Evolutionary conservation across 768 basidiomycete genomes (phyloP).

Genomic region (Boletellus ananas): DNA sequence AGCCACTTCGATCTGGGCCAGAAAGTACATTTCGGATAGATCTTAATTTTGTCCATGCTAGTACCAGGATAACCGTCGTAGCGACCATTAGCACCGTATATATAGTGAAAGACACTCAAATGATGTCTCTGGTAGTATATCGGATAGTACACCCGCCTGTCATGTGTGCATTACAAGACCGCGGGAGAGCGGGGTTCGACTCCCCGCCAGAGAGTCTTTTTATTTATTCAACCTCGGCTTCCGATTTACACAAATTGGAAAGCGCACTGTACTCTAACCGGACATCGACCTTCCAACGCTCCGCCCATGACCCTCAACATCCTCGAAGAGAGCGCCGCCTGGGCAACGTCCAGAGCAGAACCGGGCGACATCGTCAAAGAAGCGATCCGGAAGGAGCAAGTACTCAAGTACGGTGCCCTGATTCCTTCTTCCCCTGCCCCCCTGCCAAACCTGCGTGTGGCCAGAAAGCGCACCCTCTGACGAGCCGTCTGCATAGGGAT

Average conservation of each 20-base stretch:
- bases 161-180: slow-evolving; percentile 21
- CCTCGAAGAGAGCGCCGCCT: slow-evolving; percentile 41
- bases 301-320: slow-evolving; percentile 44
- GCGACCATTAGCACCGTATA: neutral
- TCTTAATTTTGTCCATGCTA: slow-evolving; percentile 6
- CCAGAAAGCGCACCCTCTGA: neutral
- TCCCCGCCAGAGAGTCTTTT: slow-evolving; percentile 42
- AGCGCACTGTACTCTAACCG: too few species aligned
- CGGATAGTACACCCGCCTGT: slow-evolving; percentile 52
- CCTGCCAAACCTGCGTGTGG: too few species aligned
- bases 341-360: slow-evolving; percentile 45
- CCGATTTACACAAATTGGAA: neutral
- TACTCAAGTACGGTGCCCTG: slow-evolving; percentile 61
- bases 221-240: neutral
- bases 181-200: slow-evolving; percentile 45
- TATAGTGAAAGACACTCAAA: neutral
- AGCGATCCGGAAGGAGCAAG: slow-evolving; percentile 70
- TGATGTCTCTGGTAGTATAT: slow-evolving; percentile 44
- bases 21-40: slow-evolving; percentile 46
- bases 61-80: neutral
- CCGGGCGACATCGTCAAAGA: slow-evolving; percentile 68
- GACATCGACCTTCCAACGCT: neutral
- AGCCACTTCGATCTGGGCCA: slow-evolving; percentile 67
- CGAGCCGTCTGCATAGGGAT: slow-evolving; percentile 45
- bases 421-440: neutral